These are phyloP conservation scores for Ogataea glucozyma DNA, from an alignment of 805 yeast species.

Conservation along the genomic window DNA sequence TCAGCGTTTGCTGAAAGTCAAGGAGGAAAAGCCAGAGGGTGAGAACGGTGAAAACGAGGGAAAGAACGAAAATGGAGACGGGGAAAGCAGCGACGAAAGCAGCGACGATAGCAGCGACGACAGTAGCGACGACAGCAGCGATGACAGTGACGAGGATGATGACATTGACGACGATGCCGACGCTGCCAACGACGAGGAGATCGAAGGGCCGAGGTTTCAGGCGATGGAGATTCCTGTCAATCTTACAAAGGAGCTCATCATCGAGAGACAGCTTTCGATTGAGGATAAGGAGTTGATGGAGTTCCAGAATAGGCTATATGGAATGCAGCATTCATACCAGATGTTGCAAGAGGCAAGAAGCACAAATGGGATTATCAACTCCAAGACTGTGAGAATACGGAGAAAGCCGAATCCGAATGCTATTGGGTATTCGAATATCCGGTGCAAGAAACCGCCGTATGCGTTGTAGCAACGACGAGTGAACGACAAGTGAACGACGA, in stretches of 20 bases:
- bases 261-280: constrained; percentile 31
- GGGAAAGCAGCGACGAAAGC: constrained; percentile 11
- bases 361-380: constrained; percentile 32
- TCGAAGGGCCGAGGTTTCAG: constrained; percentile 21
- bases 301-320: constrained; percentile 32
- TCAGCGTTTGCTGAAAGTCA: constrained; percentile 5
- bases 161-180: constrained; percentile 12
- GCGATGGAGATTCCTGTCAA: constrained; percentile 21
- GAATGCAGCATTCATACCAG: constrained; percentile 26
- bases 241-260: constrained; percentile 28
- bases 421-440: constrained; percentile 45
- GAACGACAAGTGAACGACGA: too few species aligned
- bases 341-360: constrained; percentile 29
- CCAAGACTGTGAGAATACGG: constrained; percentile 44
- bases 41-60: constrained; percentile 3
- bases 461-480: too few species aligned
- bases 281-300: constrained; percentile 42
- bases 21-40: constrained; percentile 8
- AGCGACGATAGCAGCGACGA: constrained; percentile 13
- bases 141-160: constrained; percentile 10
- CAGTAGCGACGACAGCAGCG: constrained; percentile 11
- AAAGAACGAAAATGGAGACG: constrained; percentile 15
- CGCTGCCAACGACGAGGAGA: constrained; percentile 13
- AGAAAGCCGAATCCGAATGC: constrained; percentile 51
- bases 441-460: constrained; percentile 48